Percentiles rank a stretch among this genome's conserved stretches.
phyloP scores from a whole-genome alignment of 2,329 filamentous ascomycete species.

The Penicillium palitans region DNA sequence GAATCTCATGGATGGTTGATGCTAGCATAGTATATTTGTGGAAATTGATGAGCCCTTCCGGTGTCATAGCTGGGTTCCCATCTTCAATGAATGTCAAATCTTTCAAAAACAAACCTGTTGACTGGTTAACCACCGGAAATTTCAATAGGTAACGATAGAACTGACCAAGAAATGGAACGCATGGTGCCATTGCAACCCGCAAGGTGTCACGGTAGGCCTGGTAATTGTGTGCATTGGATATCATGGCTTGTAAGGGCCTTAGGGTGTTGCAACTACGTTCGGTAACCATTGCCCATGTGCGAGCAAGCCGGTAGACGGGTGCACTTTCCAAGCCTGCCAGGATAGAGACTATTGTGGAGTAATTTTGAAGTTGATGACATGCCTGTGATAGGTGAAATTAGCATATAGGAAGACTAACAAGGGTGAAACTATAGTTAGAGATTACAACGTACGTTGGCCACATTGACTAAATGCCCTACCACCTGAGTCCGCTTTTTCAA shows the following conservation, averaged over 20 bases:
- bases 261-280: constrained; percentile 72
- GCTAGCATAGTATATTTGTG: constrained; percentile 22
- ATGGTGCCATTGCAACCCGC: constrained; percentile 84
- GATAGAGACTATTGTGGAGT: constrained; percentile 66
- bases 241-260: constrained; percentile 83
- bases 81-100: constrained; percentile 97
- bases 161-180: constrained; percentile 82
- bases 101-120: constrained; percentile 81
- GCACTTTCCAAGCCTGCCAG: constrained; percentile 89
- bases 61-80: constrained; percentile 88
- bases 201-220: constrained; percentile 61
- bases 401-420: too few relatives aligned
- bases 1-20: too few relatives aligned
- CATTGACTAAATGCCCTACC: too few relatives aligned
- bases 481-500: too few relatives aligned
- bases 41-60: constrained; percentile 73
- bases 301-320: constrained; percentile 62
- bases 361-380: too few relatives aligned
- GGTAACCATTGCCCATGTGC: constrained; percentile 90
- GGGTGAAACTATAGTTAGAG: too few relatives aligned
- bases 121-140: background rate
- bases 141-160: constrained; percentile 14
- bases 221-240: constrained; percentile 93
- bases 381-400: too few relatives aligned
- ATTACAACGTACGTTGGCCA: too few relatives aligned